These are phyloP conservation scores for Magnaporthales sp. DNA, from an alignment of 2,329 filamentous ascomycete genomes.

Conservation along the genomic window DNA sequence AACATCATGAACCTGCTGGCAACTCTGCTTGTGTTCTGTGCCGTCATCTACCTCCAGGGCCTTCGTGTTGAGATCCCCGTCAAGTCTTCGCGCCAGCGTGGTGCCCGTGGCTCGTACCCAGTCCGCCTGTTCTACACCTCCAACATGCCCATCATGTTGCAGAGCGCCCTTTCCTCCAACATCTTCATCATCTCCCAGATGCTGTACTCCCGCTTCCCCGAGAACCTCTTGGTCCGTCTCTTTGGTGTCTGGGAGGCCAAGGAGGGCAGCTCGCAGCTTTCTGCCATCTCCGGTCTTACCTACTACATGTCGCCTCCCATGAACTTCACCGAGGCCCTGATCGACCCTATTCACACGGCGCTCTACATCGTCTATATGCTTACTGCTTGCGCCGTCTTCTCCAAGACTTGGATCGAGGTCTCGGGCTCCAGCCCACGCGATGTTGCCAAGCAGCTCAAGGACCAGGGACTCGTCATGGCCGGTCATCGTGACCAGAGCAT, in stretches of 20 bases:
- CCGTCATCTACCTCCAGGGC: conserved; percentile 97
- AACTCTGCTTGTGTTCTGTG: conserved; percentile 86
- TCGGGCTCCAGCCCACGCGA: conserved; percentile 96
- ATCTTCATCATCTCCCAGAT: conserved; percentile 99
- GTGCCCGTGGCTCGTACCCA: conserved; percentile 95
- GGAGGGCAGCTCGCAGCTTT: conserved; percentile 92
- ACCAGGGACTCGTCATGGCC: conserved; percentile 98
- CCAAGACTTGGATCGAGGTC: conserved; percentile 99
- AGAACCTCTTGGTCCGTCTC: conserved; percentile 96
- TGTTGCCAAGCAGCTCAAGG: conserved; percentile 99
- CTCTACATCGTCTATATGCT: conserved; percentile 98
- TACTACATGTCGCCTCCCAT: conserved; percentile 99
- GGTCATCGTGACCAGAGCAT: conserved; percentile 99
- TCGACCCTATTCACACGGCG: conserved; percentile 93
- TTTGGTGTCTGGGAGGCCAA: conserved; percentile 98
- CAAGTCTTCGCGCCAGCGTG: conserved; percentile 98
- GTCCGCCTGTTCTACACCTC: conserved; percentile 99
- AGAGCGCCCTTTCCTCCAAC: conserved; percentile 97
- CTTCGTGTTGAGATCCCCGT: conserved; percentile 99
- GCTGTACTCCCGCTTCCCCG: conserved; percentile 97
- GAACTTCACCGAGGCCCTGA: conserved; percentile 93
- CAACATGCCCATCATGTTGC: conserved; percentile 99
- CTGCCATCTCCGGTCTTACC: conserved; percentile 84
- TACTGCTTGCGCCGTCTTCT: conserved; percentile 86
- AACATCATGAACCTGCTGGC: conserved; percentile 99